Evolutionary conservation across 768 basidiomycete species (phyloP).

Genomic region (Phylloporus scabripes): DNA sequence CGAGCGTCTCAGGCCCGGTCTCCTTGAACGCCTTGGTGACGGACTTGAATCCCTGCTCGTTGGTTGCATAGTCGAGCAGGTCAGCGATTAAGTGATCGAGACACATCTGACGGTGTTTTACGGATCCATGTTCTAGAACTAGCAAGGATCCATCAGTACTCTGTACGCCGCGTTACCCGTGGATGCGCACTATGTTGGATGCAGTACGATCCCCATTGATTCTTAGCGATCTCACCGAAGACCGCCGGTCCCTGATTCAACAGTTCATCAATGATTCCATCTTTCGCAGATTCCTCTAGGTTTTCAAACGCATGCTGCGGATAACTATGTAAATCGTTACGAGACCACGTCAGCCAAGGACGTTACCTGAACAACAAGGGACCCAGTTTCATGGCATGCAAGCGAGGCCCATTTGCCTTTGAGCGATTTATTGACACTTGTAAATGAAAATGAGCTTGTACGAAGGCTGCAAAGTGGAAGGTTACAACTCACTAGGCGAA

Average conservation of each 20-base stretch:
- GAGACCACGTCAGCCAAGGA: background rate
- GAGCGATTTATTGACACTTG: conserved; percentile 79
- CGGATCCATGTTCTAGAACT: conserved; percentile 85
- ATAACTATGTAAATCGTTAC: conserved; percentile 9
- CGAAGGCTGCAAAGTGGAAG: background rate
- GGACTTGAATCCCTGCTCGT: conserved; percentile 84
- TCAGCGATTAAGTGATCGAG: conserved; percentile 72
- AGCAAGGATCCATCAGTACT: conserved; percentile 1
- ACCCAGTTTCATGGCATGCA: conserved; percentile 88
- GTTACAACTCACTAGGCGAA: conserved; percentile 64
- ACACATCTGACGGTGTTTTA: conserved; percentile 67
- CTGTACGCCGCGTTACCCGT: background rate
- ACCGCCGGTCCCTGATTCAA: conserved; percentile 62
- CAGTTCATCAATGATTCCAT: conserved; percentile 80
- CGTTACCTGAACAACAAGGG: conserved; percentile 76
- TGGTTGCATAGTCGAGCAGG: conserved; percentile 74
- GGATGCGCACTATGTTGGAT: conserved; percentile 69
- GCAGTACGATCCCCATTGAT: conserved; percentile 87
- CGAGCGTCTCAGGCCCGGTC: conserved; percentile 70
- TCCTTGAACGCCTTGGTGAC: conserved; percentile 85
- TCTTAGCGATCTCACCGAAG: conserved; percentile 76
- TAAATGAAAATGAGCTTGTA: conserved; percentile 2
- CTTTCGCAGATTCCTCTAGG: conserved; percentile 76
- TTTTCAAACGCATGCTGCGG: conserved; percentile 79
- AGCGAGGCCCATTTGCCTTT: conserved; percentile 87